Evolutionary conservation across 2,329 filamentous ascomycete genomes (phyloP).

Genomic region (Cladophialophora immunda): DNA sequence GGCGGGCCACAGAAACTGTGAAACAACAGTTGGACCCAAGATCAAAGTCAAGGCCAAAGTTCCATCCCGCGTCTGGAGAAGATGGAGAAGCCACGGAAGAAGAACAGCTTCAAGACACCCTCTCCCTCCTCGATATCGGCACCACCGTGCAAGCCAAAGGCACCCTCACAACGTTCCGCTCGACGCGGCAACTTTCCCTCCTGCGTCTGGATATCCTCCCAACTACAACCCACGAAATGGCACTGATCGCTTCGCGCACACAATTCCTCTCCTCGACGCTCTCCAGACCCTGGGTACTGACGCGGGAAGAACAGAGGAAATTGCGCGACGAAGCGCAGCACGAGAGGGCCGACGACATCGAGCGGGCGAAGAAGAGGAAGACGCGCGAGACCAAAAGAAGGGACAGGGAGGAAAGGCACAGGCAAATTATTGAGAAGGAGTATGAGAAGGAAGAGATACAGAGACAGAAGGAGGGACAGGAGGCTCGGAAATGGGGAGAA

Average conservation of each 20-base stretch:
- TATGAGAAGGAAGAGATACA: constrained; percentile 53
- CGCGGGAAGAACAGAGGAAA: constrained; percentile 51
- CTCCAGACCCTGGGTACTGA: constrained; percentile 62
- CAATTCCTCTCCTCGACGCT: constrained; percentile 61
- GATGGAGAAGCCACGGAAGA: constrained; percentile 12
- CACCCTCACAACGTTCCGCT: constrained; percentile 61
- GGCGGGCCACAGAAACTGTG: constrained; percentile 25
- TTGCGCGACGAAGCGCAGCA: constrained; percentile 53
- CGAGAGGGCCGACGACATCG: constrained; percentile 50
- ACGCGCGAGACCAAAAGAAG: constrained; percentile 44
- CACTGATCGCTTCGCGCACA: constrained; percentile 61
- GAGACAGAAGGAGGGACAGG: constrained; percentile 47
- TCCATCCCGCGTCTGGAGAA: neutral
- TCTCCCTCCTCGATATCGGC: constrained; percentile 59
- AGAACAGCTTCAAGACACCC: constrained; percentile 28
- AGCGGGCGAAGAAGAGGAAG: constrained; percentile 45
- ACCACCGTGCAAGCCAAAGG: constrained; percentile 66
- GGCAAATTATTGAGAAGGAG: constrained; percentile 41
- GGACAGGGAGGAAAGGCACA: constrained; percentile 52
- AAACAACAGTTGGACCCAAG: constrained; percentile 4
- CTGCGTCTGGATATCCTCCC: constrained; percentile 60
- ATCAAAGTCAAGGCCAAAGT: constrained; percentile 11
- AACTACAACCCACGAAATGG: constrained; percentile 64
- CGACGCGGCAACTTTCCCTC: constrained; percentile 61
- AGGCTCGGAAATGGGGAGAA: constrained; percentile 45